Percentiles rank a stretch among this genome's conserved stretches.
phyloP scores from a whole-genome alignment of 805 yeast genomes.

The Tetrapisispora nanseiensis region DNA sequence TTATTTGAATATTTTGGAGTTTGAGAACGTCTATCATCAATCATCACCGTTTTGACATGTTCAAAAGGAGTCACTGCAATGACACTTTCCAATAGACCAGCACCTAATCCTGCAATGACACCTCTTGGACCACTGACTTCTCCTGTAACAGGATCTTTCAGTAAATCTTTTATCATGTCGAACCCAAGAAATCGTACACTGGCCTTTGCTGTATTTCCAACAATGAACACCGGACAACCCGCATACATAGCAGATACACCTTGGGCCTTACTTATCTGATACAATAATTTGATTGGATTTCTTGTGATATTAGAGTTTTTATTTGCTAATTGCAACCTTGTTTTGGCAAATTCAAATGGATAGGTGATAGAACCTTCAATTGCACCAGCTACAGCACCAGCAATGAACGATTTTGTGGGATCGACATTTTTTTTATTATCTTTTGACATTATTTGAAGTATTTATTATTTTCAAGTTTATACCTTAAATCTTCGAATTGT shows the following conservation, averaged over 20 bases:
- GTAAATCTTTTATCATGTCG: constrained; percentile 68
- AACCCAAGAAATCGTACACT: constrained; percentile 91
- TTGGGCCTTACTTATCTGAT: constrained; percentile 63
- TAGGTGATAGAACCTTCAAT: constrained; percentile 86
- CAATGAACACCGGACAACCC: constrained; percentile 94
- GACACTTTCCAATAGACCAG: constrained; percentile 85
- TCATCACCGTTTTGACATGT: constrained; percentile 89
- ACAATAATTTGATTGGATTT: constrained; percentile 76
- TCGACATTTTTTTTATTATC: constrained; percentile 33
- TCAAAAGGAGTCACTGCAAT: constrained; percentile 96
- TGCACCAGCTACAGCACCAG: constrained; percentile 96
- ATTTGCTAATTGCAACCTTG: constrained; percentile 75
- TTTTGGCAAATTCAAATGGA: constrained; percentile 95
- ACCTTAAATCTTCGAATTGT: background rate
- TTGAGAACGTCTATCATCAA: constrained; percentile 77
- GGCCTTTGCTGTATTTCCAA: constrained; percentile 94
- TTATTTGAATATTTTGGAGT: constrained; percentile 67
- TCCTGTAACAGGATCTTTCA: constrained; percentile 71
- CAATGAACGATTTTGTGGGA: constrained; percentile 74
- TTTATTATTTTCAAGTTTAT: too few relatives aligned
- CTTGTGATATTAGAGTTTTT: constrained; percentile 56
- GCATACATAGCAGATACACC: constrained; percentile 76
- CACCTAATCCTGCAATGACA: constrained; percentile 94
- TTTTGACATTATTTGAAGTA: background rate
- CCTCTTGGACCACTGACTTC: constrained; percentile 85